phyloP scores from a whole-genome alignment of 2,329 filamentous ascomycete species.

The Colletotrichum navitas region DNA sequence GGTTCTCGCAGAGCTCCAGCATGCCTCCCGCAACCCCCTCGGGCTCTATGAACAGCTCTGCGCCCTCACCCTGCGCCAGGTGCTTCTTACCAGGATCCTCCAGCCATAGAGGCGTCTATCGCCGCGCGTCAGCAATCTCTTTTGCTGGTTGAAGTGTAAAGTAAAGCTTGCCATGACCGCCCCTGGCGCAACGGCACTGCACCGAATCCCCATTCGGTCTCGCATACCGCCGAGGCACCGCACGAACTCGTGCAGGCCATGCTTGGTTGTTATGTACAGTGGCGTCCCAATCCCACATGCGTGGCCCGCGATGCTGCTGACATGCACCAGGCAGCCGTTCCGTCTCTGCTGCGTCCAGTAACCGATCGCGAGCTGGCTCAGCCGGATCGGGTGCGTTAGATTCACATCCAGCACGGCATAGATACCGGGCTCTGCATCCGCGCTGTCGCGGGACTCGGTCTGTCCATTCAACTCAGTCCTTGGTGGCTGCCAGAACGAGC shows the following conservation, averaged over 20 bases:
- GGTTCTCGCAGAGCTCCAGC: conserved; percentile 45
- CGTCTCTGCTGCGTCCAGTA: conserved; percentile 51
- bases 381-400: conserved; percentile 52
- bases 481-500: conserved; percentile 54
- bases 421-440: conserved; percentile 49
- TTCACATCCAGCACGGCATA: conserved; percentile 55
- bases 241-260: conserved; percentile 54
- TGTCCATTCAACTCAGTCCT: conserved; percentile 48
- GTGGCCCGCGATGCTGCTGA: conserved; percentile 53
- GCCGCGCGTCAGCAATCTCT: neutral
- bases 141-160: too few species aligned
- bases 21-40: conserved; percentile 51
- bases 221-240: conserved; percentile 48
- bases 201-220: conserved; percentile 50
- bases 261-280: conserved; percentile 54
- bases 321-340: conserved; percentile 49
- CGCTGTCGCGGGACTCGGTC: conserved; percentile 46
- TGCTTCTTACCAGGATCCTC: conserved; percentile 49
- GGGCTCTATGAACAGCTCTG: conserved; percentile 47
- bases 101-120: conserved; percentile 52
- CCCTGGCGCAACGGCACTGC: conserved; percentile 51
- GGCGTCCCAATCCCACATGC: conserved; percentile 49
- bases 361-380: conserved; percentile 54
- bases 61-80: conserved; percentile 46
- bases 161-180: conserved; percentile 48